phyloP scores from a whole-genome alignment of 2,329 filamentous ascomycete genomes.

The Pseudocercospora pini-densiflorae region DNA sequence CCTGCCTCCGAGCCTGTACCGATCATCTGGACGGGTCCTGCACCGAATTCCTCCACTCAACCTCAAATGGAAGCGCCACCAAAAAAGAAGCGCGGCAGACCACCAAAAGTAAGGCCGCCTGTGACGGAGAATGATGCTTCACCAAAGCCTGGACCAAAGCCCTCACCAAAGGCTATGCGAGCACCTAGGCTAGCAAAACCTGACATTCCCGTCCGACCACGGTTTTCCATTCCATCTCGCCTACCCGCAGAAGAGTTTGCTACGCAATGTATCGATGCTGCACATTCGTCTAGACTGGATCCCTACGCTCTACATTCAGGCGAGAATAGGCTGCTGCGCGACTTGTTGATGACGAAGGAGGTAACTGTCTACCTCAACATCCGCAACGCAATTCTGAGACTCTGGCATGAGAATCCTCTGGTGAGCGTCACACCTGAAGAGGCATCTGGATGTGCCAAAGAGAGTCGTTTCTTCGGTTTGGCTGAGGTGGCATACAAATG shows the following conservation, averaged over 20 bases:
- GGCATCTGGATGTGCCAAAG: conserved; percentile 87
- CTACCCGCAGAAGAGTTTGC: conserved; percentile 79
- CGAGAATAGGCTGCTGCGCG: conserved; percentile 79
- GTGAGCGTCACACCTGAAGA: conserved; percentile 81
- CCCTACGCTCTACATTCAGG: conserved; percentile 85
- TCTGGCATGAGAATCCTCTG: conserved; percentile 88
- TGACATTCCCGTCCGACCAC: conserved; percentile 35
- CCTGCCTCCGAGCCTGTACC: conserved; percentile 1
- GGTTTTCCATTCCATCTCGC: conserved; percentile 78
- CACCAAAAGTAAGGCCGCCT: conserved; percentile 31
- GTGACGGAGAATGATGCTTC: conserved; percentile 25
- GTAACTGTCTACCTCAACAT: conserved; percentile 97
- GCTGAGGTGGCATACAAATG: conserved; percentile 90
- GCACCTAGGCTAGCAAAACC: conserved; percentile 33
- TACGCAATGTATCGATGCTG: conserved; percentile 87
- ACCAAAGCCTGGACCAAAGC: conserved; percentile 4
- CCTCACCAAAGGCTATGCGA: conserved; percentile 28
- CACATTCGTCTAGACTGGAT: conserved; percentile 85
- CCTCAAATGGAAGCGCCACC: conserved; percentile 20
- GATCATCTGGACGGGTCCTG: background rate
- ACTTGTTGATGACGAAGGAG: conserved; percentile 83
- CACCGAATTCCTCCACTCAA: conserved; percentile 10
- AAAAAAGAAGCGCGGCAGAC: conserved; percentile 38
- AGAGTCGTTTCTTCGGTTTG: conserved; percentile 84
- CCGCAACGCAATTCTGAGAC: conserved; percentile 85